These are phyloP conservation scores for Globisporangium okanoganense DNA, from an alignment of 352 stramenopile species.

Conservation along the genomic window DNA sequence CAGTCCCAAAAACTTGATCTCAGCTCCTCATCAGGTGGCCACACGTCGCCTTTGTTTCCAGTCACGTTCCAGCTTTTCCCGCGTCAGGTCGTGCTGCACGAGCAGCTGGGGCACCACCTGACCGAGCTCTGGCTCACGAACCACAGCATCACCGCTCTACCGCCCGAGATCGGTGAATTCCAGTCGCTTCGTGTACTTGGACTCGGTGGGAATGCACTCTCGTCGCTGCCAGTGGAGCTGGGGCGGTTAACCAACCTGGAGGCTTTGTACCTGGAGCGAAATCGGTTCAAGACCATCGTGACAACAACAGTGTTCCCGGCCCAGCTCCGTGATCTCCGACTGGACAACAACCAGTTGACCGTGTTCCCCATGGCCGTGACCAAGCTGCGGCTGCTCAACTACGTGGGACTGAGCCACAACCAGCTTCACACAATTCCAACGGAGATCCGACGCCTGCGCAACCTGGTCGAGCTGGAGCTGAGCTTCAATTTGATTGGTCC, in stretches of 20 bases:
- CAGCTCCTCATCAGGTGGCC: slow-evolving; percentile 11
- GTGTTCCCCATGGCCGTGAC: slow-evolving; percentile 50
- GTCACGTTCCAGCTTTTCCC: slow-evolving; percentile 38
- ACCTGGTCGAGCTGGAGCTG: slow-evolving; percentile 64
- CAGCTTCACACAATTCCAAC: slow-evolving; percentile 30
- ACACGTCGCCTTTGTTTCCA: neutral
- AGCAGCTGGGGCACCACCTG: slow-evolving; percentile 29
- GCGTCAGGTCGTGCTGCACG: slow-evolving; percentile 28
- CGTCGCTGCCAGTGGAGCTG: slow-evolving; percentile 41
- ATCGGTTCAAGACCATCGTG: slow-evolving; percentile 37
- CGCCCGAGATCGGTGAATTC: slow-evolving; percentile 42
- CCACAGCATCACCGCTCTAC: slow-evolving; percentile 36
- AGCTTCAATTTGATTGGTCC: slow-evolving; percentile 55
- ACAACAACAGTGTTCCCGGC: slow-evolving; percentile 30
- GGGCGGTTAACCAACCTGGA: slow-evolving; percentile 32
- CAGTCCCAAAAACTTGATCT: slow-evolving; percentile 37
- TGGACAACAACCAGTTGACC: slow-evolving; percentile 50
- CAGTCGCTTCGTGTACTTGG: slow-evolving; percentile 50
- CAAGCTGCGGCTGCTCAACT: slow-evolving; percentile 46
- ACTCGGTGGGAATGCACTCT: slow-evolving; percentile 52
- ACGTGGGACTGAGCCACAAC: slow-evolving; percentile 60
- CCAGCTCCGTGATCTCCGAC: slow-evolving; percentile 39
- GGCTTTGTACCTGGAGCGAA: slow-evolving; percentile 62
- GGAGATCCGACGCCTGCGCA: slow-evolving; percentile 46
- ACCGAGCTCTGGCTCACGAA: slow-evolving; percentile 70